Base-by-base conservation (phyloP, 805 yeast species). In the Vanderwaltozyma yarrowii region DNA sequence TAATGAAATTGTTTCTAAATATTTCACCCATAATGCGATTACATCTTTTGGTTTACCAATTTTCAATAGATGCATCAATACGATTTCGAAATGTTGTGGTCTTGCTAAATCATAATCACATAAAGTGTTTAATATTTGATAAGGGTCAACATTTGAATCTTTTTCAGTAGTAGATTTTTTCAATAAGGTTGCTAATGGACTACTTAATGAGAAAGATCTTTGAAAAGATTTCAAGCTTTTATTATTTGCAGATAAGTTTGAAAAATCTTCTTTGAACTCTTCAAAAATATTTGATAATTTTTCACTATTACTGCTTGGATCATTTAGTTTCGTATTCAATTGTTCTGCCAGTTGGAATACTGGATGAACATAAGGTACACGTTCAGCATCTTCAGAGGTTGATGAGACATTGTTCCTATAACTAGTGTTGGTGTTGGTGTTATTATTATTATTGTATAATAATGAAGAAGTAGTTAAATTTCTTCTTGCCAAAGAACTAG, bases 11-110 rank as follows among this genome's bases (percentile, higher is more conserved):
- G 36, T 39, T 25, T 52, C 52, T 27, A 58, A 39, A 38, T 47
- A 58, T 32, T 48, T 55, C 4, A 58, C 51, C 61, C 61, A 58
- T n/a, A 56, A 39, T 3, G 54, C 53, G 37, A 58, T 45, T 2
- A 49, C 59, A 35, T 56, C 61, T 34, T 55, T 51, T 10, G 48
- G 47, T 19, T 39, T 36, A 7, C 42, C 45, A 6, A 46, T 32
- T 2, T 19, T n/a, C 14, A 58, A 26, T 17, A 50, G 45, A 25
- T 50, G 33, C 32, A 43, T 45, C 43, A 56, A 41, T 1, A 58
- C 51, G 4, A 51, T 40, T 20, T 45, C 46, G 29, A 56, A 58
- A 45, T 58, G 61, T 21, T 49, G 43, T 8, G 56, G 49, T 17
- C 58, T 41, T 3, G 58, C 57, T 23, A 58, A 42, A 10, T 51